Evolutionary conservation across 805 yeast genomes (phyloP), one percentile per base, ranked within the genome.

Genomic region (Debaryomyces hansenii): DNA sequence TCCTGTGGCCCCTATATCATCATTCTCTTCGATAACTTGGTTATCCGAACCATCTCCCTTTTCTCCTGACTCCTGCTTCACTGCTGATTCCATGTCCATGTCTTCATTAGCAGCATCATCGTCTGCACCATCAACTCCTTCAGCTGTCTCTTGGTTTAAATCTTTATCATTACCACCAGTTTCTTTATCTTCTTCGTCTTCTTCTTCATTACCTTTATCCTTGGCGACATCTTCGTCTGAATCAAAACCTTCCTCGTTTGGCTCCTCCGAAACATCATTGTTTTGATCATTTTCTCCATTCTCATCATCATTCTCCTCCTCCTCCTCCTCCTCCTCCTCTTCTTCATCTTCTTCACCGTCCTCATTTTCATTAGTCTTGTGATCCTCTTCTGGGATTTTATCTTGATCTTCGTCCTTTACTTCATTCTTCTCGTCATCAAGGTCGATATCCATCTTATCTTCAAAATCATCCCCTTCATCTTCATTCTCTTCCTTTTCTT

Each of bases 1-100:
- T 5, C 91, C 91, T 34, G 82, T 70, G 16, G 85, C 82, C 32
- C 91, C 95, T 41, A 85, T 64, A 57, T 85, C 85, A 28, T 84
- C 80, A 50, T 83, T 78, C 52, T 82, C 87, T 41, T 80, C 82
- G 33, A 72, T 62, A 28, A 72, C 78, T 46, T 77, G 72, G 32
- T 76, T 70, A 50, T 83, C 85, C 6, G 85, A 76, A 41, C 88
- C 88, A 42, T 78, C 78, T 4, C 85, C 85, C 53, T 73, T 72
- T n/a, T 78, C 73, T 39, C 87, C 87, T 21, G 78, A 66, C 46
- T 79, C 74, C 53, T 82, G 84, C 54, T 80, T 80, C 9, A 77
- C 79, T 15, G 86, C 80, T 16, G 85, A 72, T 33, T 83, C 86
- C 53, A 68, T 68, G 48, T 82, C 83, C 34, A 76, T 66, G 31